These are phyloP conservation scores for Aspergillus diversus DNA, from an alignment of 495 filamentous ascomycete genomes.

Conservation along the genomic window DNA sequence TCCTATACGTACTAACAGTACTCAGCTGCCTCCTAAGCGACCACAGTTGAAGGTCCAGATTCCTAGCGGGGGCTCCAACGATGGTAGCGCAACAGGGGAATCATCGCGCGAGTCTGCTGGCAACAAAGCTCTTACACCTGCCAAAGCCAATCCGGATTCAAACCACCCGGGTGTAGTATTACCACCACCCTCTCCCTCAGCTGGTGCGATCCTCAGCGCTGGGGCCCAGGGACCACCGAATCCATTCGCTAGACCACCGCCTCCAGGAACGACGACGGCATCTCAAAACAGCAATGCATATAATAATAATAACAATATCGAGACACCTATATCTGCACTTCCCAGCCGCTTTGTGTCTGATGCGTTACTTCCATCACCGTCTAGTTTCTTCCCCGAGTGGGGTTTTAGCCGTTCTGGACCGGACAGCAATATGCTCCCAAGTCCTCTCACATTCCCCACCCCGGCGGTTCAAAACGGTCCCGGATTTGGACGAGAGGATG, in stretches of 20 bases:
- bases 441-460: constrained; percentile 89
- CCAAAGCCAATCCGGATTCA: constrained; percentile 56
- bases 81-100: constrained; percentile 73
- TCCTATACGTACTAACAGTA: constrained; percentile 75
- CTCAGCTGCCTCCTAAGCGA: constrained; percentile 62
- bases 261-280: constrained; percentile 42
- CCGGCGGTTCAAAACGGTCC: constrained; percentile 75
- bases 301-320: constrained; percentile 75
- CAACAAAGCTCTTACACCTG: constrained; percentile 54
- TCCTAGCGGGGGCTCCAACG: constrained; percentile 84
- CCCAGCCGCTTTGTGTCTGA: constrained; percentile 88
- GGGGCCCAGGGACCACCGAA: constrained; percentile 93
- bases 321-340: constrained; percentile 96
- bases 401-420: constrained; percentile 64
- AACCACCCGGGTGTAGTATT: constrained; percentile 74
- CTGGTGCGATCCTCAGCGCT: constrained; percentile 82
- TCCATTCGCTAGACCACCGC: constrained; percentile 88
- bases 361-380: constrained; percentile 83
- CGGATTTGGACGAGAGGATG: constrained; percentile 65
- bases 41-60: constrained; percentile 93
- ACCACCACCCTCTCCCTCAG: constrained; percentile 90
- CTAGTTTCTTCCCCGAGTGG: constrained; percentile 93
- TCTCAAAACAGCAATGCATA: constrained; percentile 50
- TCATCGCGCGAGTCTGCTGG: constrained; percentile 75
- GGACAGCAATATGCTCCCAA: constrained; percentile 82